Conservation (phyloP, 2,329 filamentous ascomycete species). For the Xylariales sp. region DNA sequence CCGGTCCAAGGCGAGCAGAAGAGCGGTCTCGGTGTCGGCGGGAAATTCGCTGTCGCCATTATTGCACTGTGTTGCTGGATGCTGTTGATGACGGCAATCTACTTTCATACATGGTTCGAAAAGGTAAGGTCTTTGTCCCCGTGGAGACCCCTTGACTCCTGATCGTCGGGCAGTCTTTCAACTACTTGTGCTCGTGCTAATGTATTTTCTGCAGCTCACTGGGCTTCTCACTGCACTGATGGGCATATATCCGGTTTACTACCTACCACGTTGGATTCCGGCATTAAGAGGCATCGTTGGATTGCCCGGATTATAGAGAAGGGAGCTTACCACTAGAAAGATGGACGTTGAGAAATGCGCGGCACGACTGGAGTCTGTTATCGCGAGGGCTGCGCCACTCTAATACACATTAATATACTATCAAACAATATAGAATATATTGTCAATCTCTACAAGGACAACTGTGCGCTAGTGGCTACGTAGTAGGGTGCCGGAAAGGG, state of each 20-base stretch:
- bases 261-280: constrained; percentile 19
- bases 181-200: neutral
- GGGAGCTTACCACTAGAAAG: too few relatives aligned
- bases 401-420: too few relatives aligned
- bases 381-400: too few relatives aligned
- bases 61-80: constrained; percentile 82
- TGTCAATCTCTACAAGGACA: too few relatives aligned
- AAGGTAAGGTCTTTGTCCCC: constrained; percentile 63
- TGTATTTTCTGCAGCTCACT: constrained; percentile 50
- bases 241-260: constrained; percentile 18
- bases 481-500: too few relatives aligned
- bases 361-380: too few relatives aligned
- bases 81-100: constrained; percentile 96
- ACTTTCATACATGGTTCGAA: constrained; percentile 98
- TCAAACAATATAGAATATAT: too few relatives aligned
- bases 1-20: constrained; percentile 11
- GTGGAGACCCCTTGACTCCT: neutral
- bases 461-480: too few relatives aligned
- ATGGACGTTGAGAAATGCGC: too few relatives aligned
- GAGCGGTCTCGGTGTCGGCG: constrained; percentile 39
- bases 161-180: neutral
- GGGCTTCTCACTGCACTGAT: constrained; percentile 27
- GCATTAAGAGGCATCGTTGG: constrained; percentile 15
- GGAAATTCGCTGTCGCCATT: constrained; percentile 58
- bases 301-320: constrained; percentile 20